A percentile compares a stretch with the other conserved stretches of the same genome.
Conservation (phyloP, 306 rosid genomes). For the Trifolium subterraneum region DNA sequence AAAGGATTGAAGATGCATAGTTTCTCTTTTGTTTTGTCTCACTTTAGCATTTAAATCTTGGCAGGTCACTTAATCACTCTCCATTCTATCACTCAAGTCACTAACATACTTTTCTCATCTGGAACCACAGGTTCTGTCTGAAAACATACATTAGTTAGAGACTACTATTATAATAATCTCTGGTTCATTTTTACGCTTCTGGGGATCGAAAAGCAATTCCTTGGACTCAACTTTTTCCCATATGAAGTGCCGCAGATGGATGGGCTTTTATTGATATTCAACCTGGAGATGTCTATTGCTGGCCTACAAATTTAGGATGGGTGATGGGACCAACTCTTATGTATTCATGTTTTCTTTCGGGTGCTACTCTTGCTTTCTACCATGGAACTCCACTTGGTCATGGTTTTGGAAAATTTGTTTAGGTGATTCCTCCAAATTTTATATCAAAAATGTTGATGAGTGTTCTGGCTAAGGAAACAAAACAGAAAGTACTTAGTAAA, state of each 20-base stretch:
- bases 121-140: conserved; percentile 79
- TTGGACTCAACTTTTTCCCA: conserved; percentile 91
- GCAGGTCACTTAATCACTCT: conserved; percentile 65
- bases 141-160: background rate
- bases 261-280: conserved; percentile 72
- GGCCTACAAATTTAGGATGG: conserved; percentile 99
- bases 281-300: conserved; percentile 73
- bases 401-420: conserved; percentile 92
- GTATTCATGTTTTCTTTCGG: conserved; percentile 69
- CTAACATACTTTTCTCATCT: conserved; percentile 90
- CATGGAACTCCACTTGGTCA: conserved; percentile 94
- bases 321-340: conserved; percentile 80
- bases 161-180: conserved; percentile 31
- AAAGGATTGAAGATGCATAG: conserved; percentile 16
- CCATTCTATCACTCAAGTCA: conserved; percentile 68
- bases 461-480: background rate
- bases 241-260: conserved; percentile 73
- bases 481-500: background rate
- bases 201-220: conserved; percentile 98
- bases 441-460: background rate
- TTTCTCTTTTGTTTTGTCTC: conserved; percentile 37
- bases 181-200: conserved; percentile 38
- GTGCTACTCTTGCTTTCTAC: conserved; percentile 89
- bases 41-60: conserved; percentile 38
- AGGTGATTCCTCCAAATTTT: conserved; percentile 57